Percentiles rank a stretch among this genome's conserved stretches.
Conservation (phyloP, 768 basidiomycete genomes). For the Leccinum sublutescens region DNA sequence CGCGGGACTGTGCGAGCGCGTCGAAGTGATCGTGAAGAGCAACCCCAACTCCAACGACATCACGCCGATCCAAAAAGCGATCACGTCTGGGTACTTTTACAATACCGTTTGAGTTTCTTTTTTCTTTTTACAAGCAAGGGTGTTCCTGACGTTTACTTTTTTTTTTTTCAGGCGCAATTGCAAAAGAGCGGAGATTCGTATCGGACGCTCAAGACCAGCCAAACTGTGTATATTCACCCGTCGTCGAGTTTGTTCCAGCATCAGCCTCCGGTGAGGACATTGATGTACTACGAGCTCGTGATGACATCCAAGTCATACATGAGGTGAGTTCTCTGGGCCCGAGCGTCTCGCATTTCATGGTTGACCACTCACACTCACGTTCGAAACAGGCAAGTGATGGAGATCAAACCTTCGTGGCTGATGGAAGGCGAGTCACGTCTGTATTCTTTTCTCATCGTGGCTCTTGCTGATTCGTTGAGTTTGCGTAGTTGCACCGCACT, state of each 20-base stretch:
- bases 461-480: neutral
- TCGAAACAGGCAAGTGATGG: conserved; percentile 81
- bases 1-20: conserved; percentile 92
- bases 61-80: conserved; percentile 89
- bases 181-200: conserved; percentile 98
- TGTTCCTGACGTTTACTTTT: neutral
- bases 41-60: conserved; percentile 95
- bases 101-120: conserved; percentile 67
- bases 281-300: conserved; percentile 96
- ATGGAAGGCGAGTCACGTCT: conserved; percentile 65
- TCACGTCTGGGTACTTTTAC: conserved; percentile 95
- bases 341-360: neutral
- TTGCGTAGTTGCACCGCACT: conserved; percentile 85
- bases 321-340: conserved; percentile 43
- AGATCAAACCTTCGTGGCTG: conserved; percentile 94
- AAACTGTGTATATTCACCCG: conserved; percentile 96
- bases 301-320: conserved; percentile 96
- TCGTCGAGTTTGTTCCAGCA: conserved; percentile 93
- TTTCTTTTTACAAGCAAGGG: neutral
- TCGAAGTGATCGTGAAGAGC: conserved; percentile 84
- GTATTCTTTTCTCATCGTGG: neutral
- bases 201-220: conserved; percentile 92
- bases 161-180: conserved; percentile 64
- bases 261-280: conserved; percentile 87
- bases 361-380: neutral